A percentile compares a stretch with the other conserved stretches of the same genome.
Evolutionary conservation across 1,284 basidiomycete genomes (phyloP).

Genomic region (Microbotryomycetes sp.): DNA sequence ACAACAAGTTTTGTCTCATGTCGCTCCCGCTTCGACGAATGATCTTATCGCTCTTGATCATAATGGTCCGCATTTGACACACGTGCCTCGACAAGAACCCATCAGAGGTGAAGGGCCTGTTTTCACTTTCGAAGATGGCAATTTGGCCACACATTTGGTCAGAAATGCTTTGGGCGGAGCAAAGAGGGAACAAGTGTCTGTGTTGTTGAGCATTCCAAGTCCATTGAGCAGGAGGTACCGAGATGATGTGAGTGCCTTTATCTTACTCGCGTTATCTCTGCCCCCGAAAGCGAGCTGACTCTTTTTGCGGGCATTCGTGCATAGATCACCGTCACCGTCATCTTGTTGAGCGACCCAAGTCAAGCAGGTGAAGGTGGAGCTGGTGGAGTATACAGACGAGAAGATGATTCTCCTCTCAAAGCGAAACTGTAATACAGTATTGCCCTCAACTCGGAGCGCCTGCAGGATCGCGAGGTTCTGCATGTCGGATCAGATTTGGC

Average conservation of each 20-base stretch:
- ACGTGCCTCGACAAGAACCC: conserved; percentile 32
- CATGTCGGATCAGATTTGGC: too few species aligned
- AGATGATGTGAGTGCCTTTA: conserved; percentile 63
- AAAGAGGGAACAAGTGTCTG: conserved; percentile 59
- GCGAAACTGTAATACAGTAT: conserved; percentile 7
- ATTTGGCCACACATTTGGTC: conserved; percentile 83
- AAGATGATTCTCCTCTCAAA: conserved; percentile 10
- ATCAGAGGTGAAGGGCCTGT: conserved; percentile 52
- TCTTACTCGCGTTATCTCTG: background rate
- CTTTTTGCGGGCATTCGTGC: background rate
- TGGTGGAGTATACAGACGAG: conserved; percentile 30
- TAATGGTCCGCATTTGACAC: conserved; percentile 11
- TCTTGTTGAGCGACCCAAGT: conserved; percentile 25
- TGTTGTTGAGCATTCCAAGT: conserved; percentile 75
- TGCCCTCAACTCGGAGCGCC: too few species aligned
- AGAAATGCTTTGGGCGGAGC: conserved; percentile 89
- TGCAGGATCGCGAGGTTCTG: too few species aligned
- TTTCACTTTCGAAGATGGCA: conserved; percentile 65
- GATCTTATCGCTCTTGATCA: background rate
- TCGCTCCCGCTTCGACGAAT: conserved; percentile 6
- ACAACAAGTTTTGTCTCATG: conserved; percentile 21
- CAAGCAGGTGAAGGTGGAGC: conserved; percentile 23
- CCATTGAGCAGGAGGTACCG: conserved; percentile 70
- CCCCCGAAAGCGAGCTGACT: too few species aligned
- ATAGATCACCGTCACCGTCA: conserved; percentile 32